Base-by-base conservation (phyloP, 768 basidiomycete genomes). In the Kwoniella europaea region DNA sequence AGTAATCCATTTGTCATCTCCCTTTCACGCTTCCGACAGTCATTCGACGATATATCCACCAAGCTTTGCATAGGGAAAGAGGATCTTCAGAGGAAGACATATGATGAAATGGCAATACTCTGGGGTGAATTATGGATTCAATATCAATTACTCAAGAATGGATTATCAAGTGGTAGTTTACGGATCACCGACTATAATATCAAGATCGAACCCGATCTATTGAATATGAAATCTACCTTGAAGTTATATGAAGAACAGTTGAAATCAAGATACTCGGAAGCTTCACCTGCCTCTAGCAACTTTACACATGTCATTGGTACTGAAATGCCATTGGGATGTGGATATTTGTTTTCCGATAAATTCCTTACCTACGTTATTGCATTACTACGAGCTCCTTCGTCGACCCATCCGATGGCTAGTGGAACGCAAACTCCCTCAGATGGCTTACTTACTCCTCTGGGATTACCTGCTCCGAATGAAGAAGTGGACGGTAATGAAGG, bases 91-190 rank as follows among this genome's bases (percentile, higher is more conserved):
- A 76, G 79, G n/a, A 82, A 81, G 61, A 86, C 87, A 27, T 89
- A 88, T 74, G 92, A 94, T 85, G 92, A 93, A 74, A 78, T 91
- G 6, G 87, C 90, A 0, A 85, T 91, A 9, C 85, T 88, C 61
- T 86, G 86, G 71, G 86, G 88, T 20, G 84, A 86, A n/a, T 83
- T 92, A 6, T 90, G 89, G 86, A 88, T 85, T 1, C 91, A 93
- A 76, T 79, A 89, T 22, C 89, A 91, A 68, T 86, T 92, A 22
- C 82, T 92, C 52, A 85, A 86, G 50, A 90, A 88, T 73, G 92
- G 92, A 1, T 74, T 92, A 15, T 87, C 87, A 0, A 82, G 89
- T 43, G 90, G 91, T 13, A 88, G 91, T 3, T 84, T 93, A 63
- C 59, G 63, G 3, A 44, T 65, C 12, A 43, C 52, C 1, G 53